Conservation (phyloP, 768 basidiomycete species). For the Rhodotorula toruloides region DNA sequence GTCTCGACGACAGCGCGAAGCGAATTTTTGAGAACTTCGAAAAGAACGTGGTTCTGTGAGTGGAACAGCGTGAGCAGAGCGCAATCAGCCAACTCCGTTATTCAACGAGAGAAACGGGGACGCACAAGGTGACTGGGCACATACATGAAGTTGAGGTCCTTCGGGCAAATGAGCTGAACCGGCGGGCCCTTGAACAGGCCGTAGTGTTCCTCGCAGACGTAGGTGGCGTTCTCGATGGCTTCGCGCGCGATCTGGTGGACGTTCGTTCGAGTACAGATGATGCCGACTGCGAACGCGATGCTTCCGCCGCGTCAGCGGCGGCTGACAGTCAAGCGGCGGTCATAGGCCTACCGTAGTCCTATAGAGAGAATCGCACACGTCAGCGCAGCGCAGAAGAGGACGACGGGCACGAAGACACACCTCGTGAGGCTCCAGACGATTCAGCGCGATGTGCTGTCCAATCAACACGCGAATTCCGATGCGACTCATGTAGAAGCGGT, state of each 20-base stretch:
- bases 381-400: background rate
- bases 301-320: accelerated
- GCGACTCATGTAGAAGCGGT: slow-evolving; percentile 92
- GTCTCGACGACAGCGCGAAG: slow-evolving; percentile 92
- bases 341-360: slow-evolving; percentile 39
- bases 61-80: background rate
- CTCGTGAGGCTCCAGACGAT: slow-evolving; percentile 68
- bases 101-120: background rate
- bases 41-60: slow-evolving; percentile 67
- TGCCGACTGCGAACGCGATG: slow-evolving; percentile 74
- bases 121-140: slow-evolving; percentile 79
- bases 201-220: slow-evolving; percentile 81
- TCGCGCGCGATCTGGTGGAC: slow-evolving; percentile 97
- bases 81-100: too few relatives aligned
- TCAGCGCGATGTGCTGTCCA: slow-evolving; percentile 74
- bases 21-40: slow-evolving; percentile 96
- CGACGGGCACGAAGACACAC: background rate
- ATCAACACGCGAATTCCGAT: slow-evolving; percentile 93
- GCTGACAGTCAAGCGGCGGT: background rate
- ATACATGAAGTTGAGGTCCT: slow-evolving; percentile 79
- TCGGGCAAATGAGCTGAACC: slow-evolving; percentile 90
- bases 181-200: slow-evolving; percentile 93
- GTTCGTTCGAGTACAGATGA: slow-evolving; percentile 93
- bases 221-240: slow-evolving; percentile 90
- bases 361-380: background rate